A percentile compares a stretch with the other conserved stretches of the same genome.
phyloP scores from a whole-genome alignment of 169 alveolate species.

The Neospora caninum region DNA sequence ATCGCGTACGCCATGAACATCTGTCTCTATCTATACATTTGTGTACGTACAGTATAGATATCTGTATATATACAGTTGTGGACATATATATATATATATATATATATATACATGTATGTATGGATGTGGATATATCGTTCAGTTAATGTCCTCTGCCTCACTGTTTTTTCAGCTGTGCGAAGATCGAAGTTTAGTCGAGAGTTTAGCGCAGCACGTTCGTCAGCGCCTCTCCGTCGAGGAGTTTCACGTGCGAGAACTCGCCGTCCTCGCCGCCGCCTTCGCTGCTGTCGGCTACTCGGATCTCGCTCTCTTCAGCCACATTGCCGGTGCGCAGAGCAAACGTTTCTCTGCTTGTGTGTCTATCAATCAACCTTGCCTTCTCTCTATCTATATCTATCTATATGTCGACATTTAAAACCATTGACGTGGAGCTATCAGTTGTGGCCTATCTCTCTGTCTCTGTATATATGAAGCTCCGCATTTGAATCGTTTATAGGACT shows the following conservation, averaged over 20 bases:
- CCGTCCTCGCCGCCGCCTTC: conserved; percentile 33
- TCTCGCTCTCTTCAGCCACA: not conserved
- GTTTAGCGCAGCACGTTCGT: not conserved
- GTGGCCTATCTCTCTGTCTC: too few species aligned
- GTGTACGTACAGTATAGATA: too few species aligned
- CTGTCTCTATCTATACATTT: too few species aligned
- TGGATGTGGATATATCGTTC: not conserved
- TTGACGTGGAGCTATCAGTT: too few species aligned
- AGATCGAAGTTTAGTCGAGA: not conserved
- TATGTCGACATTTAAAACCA: too few species aligned
- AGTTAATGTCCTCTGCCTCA: too few species aligned
- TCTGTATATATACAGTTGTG: not conserved
- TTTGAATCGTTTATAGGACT: too few species aligned
- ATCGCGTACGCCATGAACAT: too few species aligned
- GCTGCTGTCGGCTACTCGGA: not conserved
- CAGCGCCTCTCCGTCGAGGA: not conserved
- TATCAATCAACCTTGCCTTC: not conserved
- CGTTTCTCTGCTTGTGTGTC: not conserved
- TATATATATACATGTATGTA: not conserved
- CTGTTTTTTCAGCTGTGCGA: not conserved
- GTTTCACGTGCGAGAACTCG: conserved; percentile 35
- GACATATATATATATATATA: not conserved
- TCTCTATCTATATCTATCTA: not conserved
- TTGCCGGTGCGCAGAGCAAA: not conserved
- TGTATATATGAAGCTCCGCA: too few species aligned